Conservation (phyloP, 805 yeast species). For the Ogataea dorogensis region DNA sequence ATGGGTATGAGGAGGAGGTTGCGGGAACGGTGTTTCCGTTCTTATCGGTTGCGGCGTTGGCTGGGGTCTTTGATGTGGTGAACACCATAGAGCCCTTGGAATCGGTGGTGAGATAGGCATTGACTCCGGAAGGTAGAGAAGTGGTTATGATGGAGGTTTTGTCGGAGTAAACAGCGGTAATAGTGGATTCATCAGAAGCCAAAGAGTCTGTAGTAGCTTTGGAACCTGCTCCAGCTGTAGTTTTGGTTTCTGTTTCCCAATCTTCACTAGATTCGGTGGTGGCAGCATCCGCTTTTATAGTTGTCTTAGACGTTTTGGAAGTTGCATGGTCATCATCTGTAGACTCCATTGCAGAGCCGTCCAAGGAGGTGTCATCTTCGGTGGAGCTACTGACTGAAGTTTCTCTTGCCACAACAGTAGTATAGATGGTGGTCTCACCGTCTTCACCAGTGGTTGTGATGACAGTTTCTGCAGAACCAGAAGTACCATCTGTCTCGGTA, state of each 20-base stretch:
- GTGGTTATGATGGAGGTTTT: slow-evolving; percentile 4
- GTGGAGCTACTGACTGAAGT: not conserved
- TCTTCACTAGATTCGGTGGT: not conserved
- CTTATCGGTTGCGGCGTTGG: slow-evolving; percentile 2
- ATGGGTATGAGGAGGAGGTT: not conserved
- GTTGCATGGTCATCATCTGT: slow-evolving; percentile 1
- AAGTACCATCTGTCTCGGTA: slow-evolving; percentile 1
- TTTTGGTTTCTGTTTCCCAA: not conserved
- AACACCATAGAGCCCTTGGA: slow-evolving; percentile 1
- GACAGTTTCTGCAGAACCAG: not conserved
- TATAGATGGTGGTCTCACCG: slow-evolving; percentile 3
- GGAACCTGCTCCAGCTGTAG: not conserved
- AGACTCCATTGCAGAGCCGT: slow-evolving; percentile 6
- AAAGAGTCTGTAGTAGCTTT: not conserved
- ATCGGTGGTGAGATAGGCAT: slow-evolving; percentile 2
- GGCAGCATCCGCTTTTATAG: not conserved
- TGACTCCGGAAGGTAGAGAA: slow-evolving; percentile 4
- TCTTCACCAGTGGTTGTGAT: slow-evolving; percentile 6
- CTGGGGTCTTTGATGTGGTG: slow-evolving; percentile 4
- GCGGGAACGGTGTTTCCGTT: slow-evolving; percentile 1
- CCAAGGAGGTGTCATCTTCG: slow-evolving; percentile 5
- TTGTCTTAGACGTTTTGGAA: not conserved
- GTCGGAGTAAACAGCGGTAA: slow-evolving; percentile 2
- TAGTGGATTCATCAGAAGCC: slow-evolving; percentile 2
- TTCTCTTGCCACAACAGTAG: slow-evolving; percentile 1